Evolutionary conservation across 2,329 filamentous ascomycete genomes (phyloP), one percentile per base, ranked within the genome.

Genomic region (Arthroderma uncinatum): DNA sequence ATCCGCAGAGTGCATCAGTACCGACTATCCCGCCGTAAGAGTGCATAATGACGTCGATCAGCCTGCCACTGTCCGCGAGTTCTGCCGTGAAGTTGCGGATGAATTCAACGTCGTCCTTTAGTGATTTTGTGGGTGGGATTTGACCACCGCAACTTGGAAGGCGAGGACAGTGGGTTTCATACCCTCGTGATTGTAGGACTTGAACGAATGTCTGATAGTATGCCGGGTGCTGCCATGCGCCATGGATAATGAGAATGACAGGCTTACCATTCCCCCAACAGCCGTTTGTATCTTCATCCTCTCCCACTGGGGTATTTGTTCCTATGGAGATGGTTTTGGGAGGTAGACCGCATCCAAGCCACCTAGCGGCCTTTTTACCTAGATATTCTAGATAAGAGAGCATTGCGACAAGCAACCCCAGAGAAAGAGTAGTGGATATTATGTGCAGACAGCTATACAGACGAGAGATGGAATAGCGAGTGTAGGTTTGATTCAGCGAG

Each of bases 171-270:
- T 58, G 53, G 3, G 58, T 60, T 36, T 56, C 53, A 44, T 73
- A 74, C 10, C 70, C 67, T 12, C 62, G 58, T 1, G 61, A 58
- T 50, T 69, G 56, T 28, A 74, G 69, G n/a, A 66, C 60, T 10
- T 57, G 30, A n/a, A 58, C 66, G 2, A 72, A 61, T 6, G 57
- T 56, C 2, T 58, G 59, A 52, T 66, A 70, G 60, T 59, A 62
- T 2, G 54, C 57, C 6, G 71, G 69, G 0, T 60, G 58, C 61
- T 75, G 71, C 69, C 68, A 71, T 23, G 67, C 70, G n/a, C 71
- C 71, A 7, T 68, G 70, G 7, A 72, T 59, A 53, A 73, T 59
- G 55, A 73, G 66, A 47, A 74, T 62, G 8, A 67, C 63, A 1
- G 69, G 70, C 9, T 59, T 72, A 33, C 8, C 12, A 2, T 30